Base-by-base conservation (phyloP, 1,284 basidiomycete genomes). In the Athelia sp. region DNA sequence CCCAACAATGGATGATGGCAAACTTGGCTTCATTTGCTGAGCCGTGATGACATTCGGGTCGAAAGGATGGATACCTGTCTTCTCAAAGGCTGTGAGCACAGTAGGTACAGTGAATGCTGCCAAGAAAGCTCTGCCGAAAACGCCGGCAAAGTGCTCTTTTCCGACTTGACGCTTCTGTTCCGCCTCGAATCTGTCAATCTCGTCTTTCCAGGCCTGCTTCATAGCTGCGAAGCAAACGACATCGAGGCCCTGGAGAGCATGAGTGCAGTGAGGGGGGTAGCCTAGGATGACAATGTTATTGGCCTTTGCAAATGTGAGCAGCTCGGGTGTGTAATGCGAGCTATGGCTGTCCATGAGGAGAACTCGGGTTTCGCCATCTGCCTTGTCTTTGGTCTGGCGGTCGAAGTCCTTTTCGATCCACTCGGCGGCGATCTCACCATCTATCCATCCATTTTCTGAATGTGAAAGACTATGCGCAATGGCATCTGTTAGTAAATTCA, bases 181-280 rank as follows among this genome's bases (percentile, higher is more conserved):
- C 19, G 50, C 43, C 44, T 63, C 54, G 29, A 60, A 63, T 21
- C 50, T 22, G 4, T 52, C n/a, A 23, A 63, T 47, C 22, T 48
- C 46, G 3, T 51, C 42, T 18, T 54, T 54, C 49, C 49, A 53
- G 31, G 40, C 47, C 3, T 40, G 40, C 50, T 63, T 63, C 58
- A 63, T 55, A 29, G 43, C 50, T 26, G 57, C 60, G 54, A 72
- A 73, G 54, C 66, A 69, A 0, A 68, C 63, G 15, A 72, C 63
- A 55, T 73, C 65, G 18, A 72, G 62, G 10, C 68, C 68, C 54
- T 72, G 68, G 3, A 69, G 54, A 4, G 61, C 61, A 58, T 73
- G 67, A 2, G 64, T 73, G 47, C 62, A 69, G 52, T 74, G 71
- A 3, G 70, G 62, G 44, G 69, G 71, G 47, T 73, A 73, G 1